Evolutionary conservation across 106 monocot genomes (phyloP).

Genomic region (Amphibolis antarctica): DNA sequence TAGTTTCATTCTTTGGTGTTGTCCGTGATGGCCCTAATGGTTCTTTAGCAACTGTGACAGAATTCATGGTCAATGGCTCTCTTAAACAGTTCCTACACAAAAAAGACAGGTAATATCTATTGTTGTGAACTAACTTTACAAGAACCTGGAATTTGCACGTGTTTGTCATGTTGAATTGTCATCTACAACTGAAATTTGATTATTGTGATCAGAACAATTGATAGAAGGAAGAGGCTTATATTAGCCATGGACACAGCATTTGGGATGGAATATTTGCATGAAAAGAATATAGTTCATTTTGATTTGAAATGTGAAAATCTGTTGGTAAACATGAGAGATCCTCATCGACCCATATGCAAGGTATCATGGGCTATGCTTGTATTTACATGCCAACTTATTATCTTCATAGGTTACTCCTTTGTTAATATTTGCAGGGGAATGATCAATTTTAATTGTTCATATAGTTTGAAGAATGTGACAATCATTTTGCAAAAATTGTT

Average conservation of each 20-base stretch:
- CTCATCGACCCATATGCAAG: conserved; percentile 92
- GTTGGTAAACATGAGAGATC: conserved; percentile 91
- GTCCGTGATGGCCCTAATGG: conserved; percentile 83
- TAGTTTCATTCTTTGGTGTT: conserved; percentile 76
- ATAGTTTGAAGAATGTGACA: no score
- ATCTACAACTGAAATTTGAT: background rate
- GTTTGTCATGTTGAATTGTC: background rate
- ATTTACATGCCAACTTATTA: background rate
- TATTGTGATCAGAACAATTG: conserved; percentile 63
- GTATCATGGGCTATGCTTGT: conserved; percentile 18
- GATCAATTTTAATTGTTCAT: background rate
- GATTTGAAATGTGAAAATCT: conserved; percentile 96
- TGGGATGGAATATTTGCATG: conserved; percentile 98
- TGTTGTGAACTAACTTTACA: background rate
- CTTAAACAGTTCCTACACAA: conserved; percentile 76
- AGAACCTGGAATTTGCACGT: background rate
- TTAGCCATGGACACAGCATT: conserved; percentile 94
- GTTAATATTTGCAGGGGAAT: background rate
- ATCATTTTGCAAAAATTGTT: conserved; percentile 1
- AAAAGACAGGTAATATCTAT: conserved; percentile 31
- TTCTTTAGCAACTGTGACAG: conserved; percentile 68
- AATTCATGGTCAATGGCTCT: conserved; percentile 93
- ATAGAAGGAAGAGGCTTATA: conserved; percentile 86
- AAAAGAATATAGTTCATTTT: conserved; percentile 94
- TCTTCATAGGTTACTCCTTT: background rate